phyloP scores from a whole-genome alignment of 108 stramenopile genomes.

The Asterionellopsis glacialis region DNA sequence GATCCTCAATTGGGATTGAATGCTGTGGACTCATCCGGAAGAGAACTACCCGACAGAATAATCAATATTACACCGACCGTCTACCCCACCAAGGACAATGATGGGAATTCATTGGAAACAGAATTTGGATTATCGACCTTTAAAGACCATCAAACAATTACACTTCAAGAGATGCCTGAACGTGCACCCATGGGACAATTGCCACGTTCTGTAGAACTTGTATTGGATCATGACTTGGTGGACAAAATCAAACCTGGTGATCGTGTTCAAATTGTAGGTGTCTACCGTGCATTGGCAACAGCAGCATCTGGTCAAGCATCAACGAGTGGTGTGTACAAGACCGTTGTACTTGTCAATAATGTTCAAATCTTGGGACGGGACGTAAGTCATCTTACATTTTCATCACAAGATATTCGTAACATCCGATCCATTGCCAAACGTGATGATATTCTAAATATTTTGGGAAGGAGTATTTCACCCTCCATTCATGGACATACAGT shows the following conservation, averaged over 20 bases:
- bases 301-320: conserved; percentile 31
- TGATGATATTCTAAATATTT: conserved; percentile 65
- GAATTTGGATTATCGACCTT: conserved; percentile 93
- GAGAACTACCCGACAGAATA: conserved; percentile 69
- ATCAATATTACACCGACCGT: conserved; percentile 76
- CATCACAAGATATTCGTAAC: conserved; percentile 69
- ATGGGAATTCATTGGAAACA: conserved; percentile 91
- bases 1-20: conserved; percentile 89
- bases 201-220: conserved; percentile 90
- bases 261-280: conserved; percentile 86
- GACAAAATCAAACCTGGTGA: conserved; percentile 98
- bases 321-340: conserved; percentile 85
- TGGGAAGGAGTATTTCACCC: conserved; percentile 90
- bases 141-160: conserved; percentile 97
- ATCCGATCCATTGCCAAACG: conserved; percentile 80
- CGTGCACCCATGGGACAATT: conserved; percentile 98
- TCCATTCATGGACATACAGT: conserved; percentile 96
- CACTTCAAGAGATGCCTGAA: conserved; percentile 96
- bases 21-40: conserved; percentile 63
- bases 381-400: conserved; percentile 68
- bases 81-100: conserved; percentile 89
- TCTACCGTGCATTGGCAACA: conserved; percentile 86
- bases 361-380: conserved; percentile 89
- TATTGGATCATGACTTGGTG: conserved; percentile 91
- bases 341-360: conserved; percentile 95